Percentiles rank a stretch among this genome's conserved stretches.
phyloP scores from a whole-genome alignment of 169 alveolate species.

The Eimeria praecox region DNA sequence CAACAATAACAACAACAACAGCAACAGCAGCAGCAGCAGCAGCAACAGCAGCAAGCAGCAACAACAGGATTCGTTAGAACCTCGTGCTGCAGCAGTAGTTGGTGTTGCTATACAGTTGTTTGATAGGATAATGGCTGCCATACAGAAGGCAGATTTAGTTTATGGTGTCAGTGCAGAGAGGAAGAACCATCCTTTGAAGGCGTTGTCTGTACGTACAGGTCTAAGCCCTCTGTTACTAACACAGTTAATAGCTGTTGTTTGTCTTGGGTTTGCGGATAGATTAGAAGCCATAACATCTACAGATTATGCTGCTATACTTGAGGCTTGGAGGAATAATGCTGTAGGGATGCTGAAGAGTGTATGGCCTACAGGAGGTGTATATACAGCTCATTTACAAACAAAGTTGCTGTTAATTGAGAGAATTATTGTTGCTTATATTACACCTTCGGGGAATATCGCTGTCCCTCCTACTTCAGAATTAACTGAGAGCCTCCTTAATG shows the following conservation, averaged over 20 bases:
- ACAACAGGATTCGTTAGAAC: conserved; percentile 42
- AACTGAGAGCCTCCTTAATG: conserved; percentile 60
- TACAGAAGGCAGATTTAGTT: conserved; percentile 30
- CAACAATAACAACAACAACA: too few species aligned
- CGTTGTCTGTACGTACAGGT: not conserved
- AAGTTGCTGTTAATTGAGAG: conserved; percentile 61
- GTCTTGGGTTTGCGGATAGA: conserved; percentile 71
- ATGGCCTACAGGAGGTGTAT: conserved; percentile 16
- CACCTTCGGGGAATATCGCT: conserved; percentile 68
- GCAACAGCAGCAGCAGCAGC: too few species aligned
- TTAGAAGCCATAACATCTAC: conserved; percentile 52
- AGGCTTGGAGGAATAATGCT: conserved; percentile 63
- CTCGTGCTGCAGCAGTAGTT: conserved; percentile 69
- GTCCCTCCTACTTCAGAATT: conserved; percentile 74
- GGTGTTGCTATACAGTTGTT: conserved; percentile 60
- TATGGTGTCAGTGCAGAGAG: conserved; percentile 71
- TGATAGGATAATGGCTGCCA: conserved; percentile 66
- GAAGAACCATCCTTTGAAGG: conserved; percentile 41
- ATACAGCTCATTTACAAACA: not conserved
- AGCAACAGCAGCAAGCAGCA: too few species aligned
- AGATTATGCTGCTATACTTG: conserved; percentile 57
- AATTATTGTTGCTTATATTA: conserved; percentile 40
- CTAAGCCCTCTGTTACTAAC: not conserved
- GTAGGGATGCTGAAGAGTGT: conserved; percentile 26
- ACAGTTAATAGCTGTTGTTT: conserved; percentile 68